These are phyloP conservation scores for Polyplosphaeria fusca DNA, from an alignment of 495 filamentous ascomycete genomes.

Conservation along the genomic window DNA sequence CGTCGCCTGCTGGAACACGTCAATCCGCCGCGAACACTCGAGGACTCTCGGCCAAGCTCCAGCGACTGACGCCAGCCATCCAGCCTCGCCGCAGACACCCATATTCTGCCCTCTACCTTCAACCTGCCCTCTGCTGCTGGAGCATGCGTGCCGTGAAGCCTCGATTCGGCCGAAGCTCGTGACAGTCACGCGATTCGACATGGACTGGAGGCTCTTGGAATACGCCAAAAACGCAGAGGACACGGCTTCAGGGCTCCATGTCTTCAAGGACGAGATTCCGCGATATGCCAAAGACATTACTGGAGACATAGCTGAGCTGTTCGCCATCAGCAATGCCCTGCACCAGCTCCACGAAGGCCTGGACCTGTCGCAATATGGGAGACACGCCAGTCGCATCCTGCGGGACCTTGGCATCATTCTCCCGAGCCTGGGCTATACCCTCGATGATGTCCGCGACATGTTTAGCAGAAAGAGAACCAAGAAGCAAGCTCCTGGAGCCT, in stretches of 20 bases:
- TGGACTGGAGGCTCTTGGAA: slow-evolving; percentile 47
- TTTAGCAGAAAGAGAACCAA: slow-evolving; percentile 46
- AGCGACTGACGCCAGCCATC: slow-evolving; percentile 17
- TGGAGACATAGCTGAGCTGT: slow-evolving; percentile 53
- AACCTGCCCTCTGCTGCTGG: not conserved
- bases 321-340: slow-evolving; percentile 52
- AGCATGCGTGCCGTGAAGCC: slow-evolving; percentile 16
- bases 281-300: slow-evolving; percentile 56
- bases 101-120: not conserved
- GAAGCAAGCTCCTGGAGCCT: slow-evolving; percentile 29
- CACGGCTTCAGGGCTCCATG: slow-evolving; percentile 51
- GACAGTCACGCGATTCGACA: slow-evolving; percentile 33
- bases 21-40: slow-evolving; percentile 16
- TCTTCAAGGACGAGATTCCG: slow-evolving; percentile 53
- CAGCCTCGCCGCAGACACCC: slow-evolving; percentile 17
- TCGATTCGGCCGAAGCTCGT: slow-evolving; percentile 10
- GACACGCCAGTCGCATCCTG: slow-evolving; percentile 41
- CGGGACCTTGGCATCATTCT: slow-evolving; percentile 48
- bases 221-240: slow-evolving; percentile 53
- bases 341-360: slow-evolving; percentile 46
- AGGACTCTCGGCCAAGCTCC: slow-evolving; percentile 9
- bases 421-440: slow-evolving; percentile 51
- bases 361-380: slow-evolving; percentile 39
- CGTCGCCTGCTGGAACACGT: slow-evolving; percentile 32
- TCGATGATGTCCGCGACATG: slow-evolving; percentile 52